These are phyloP conservation scores for Fonsecaea pedrosoi DNA, from an alignment of 2,329 filamentous ascomycete genomes.

Conservation along the genomic window DNA sequence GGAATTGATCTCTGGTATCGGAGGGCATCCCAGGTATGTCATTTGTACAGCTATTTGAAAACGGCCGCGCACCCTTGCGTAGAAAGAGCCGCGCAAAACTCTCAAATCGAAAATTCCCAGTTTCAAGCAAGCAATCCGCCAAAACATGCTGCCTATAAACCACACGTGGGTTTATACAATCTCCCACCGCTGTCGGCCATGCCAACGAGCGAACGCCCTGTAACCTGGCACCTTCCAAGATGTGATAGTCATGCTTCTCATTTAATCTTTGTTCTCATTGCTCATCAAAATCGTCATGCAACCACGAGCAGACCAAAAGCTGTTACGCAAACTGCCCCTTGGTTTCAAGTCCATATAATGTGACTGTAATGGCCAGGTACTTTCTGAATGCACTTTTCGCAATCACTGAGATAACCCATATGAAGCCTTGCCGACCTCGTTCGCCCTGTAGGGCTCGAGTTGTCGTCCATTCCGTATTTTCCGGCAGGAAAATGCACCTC, in stretches of 20 bases:
- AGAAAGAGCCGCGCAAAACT: not conserved
- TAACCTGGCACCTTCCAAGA: not conserved
- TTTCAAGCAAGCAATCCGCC: not conserved
- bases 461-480: conserved; percentile 24
- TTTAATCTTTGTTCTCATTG: conserved; percentile 14
- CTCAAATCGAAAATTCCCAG: not conserved
- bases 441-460: conserved; percentile 24
- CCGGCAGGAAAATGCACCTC: conserved; percentile 15
- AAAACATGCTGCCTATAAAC: not conserved
- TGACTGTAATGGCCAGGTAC: conserved; percentile 83
- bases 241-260: conserved; percentile 22
- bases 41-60: conserved; percentile 18
- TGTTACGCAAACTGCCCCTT: not conserved
- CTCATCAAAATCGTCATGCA: conserved; percentile 5
- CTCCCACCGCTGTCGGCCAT: not conserved
- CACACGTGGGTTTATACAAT: not conserved
- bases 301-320: not conserved
- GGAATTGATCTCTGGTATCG: not conserved
- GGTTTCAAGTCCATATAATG: conserved; percentile 61
- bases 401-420: conserved; percentile 79
- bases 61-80: not conserved
- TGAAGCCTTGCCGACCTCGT: conserved; percentile 62
- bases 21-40: conserved; percentile 9
- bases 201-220: not conserved
- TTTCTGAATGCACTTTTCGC: conserved; percentile 76